Evolutionary conservation across 805 yeast species (phyloP), one percentile per base, ranked within the genome.

Genomic region (Wickerhamomyces rabaulensis): DNA sequence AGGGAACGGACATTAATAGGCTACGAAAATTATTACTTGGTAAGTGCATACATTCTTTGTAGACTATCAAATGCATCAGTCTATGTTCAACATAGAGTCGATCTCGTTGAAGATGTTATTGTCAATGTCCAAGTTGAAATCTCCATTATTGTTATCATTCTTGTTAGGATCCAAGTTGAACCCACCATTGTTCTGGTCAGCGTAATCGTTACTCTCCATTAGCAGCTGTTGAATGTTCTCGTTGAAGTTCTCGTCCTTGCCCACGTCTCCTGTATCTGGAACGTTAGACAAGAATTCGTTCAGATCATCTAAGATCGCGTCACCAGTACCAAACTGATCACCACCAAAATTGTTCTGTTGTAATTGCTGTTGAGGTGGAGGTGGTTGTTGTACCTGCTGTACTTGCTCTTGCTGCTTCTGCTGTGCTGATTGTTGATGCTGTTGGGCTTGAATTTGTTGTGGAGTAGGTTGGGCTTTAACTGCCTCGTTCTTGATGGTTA

Each of bases 261-360:
- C 61, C 31, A 62, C 47, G 17, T 63, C 69, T 6, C 57, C 49
- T 35, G 62, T 54, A 44, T 67, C 73, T 31, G 64, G 62, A 4
- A 60, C 60, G 9, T 55, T 53, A 9, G 61, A 51, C 17, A 61
- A 44, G 37, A 61, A 61, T 17, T 58, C 56, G 35, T 58, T 58
- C 21, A 61, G 52, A 37, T 61, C 64, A n/a, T 57, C 55, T n/a
- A 61, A 40, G 6, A 61, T 53, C 6, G 54, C 51, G 39, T 44
- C 52, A 15, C 52, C 51, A 25, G 42, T 44, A 19, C 46, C 40
- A 41, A 52, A 54, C 26, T 50, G 44, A 16, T 44, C 46, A 44
- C 16, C 44, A 39, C 41, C 42, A 4, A 36, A 16, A 20, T 35
- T 27, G 42, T 40, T 40, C n/a, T n/a, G n/a, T n/a, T n/a, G n/a